Percentiles rank a stretch among this genome's conserved stretches.
phyloP scores from a whole-genome alignment of 768 basidiomycete genomes.

The Phallus indusiatus region DNA sequence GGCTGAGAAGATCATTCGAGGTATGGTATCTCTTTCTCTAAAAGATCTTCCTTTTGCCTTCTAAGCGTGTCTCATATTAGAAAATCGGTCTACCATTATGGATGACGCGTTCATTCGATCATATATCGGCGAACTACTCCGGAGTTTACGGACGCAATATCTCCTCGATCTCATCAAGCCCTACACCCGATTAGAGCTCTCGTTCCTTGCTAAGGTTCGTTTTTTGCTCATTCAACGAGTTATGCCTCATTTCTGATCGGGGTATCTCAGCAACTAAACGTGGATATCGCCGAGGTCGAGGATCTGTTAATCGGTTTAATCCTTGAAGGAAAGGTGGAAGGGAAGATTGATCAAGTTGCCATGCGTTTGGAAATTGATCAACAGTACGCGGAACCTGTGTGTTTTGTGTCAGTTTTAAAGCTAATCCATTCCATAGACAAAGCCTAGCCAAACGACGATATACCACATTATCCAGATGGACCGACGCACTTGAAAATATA shows the following conservation, averaged over 20 bases:
- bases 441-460: slow-evolving; percentile 84
- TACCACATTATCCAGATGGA: slow-evolving; percentile 72
- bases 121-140: slow-evolving; percentile 95
- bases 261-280: slow-evolving; percentile 82
- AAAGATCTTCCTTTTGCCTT: not conserved
- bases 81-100: slow-evolving; percentile 93
- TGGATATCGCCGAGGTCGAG: slow-evolving; percentile 86
- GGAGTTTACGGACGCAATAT: slow-evolving; percentile 90
- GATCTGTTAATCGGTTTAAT: slow-evolving; percentile 82
- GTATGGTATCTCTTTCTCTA: slow-evolving; percentile 27
- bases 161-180: slow-evolving; percentile 97
- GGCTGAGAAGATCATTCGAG: slow-evolving; percentile 92
- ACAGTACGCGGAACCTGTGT: slow-evolving; percentile 47
- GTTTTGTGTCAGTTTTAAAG: not conserved
- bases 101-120: slow-evolving; percentile 87
- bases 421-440: slow-evolving; percentile 40
- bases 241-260: not conserved
- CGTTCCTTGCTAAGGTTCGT: slow-evolving; percentile 82
- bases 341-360: slow-evolving; percentile 92
- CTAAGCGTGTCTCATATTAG: slow-evolving; percentile 29
- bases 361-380: slow-evolving; percentile 87
- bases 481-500: slow-evolving; percentile 62
- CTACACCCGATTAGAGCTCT: slow-evolving; percentile 87
- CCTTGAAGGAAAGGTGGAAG: slow-evolving; percentile 89
- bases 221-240: not conserved